Base-by-base conservation (phyloP, 306 rosid species). In the Nissolia schottii region DNA sequence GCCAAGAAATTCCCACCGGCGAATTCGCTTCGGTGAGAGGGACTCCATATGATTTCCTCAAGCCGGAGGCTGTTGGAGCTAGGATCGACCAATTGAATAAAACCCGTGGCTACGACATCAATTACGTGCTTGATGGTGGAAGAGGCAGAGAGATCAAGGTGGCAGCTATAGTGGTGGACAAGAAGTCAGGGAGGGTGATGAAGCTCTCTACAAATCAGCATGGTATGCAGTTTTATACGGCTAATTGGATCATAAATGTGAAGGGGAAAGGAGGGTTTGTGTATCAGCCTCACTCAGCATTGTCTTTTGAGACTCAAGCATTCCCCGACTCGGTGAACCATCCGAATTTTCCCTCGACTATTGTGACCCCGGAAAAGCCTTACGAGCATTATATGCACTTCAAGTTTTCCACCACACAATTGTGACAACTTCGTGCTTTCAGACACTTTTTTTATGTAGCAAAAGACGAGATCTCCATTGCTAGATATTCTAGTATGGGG, bases 251-350 rank as follows among this genome's bases (percentile, higher is more conserved):
- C 4, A 64, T 81, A 82, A 62, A 89, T 40, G 76, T 71, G 75
- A 83, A 79, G 56, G 92, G 96, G 1, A 87, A 89, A 79, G 77
- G 74, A 0, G 87, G 92, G 6, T 64, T 37, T 66, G 83, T 87
- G 24, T 92, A 92, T 56, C 75, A 92, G 43, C 74, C 84, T 14
- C 86, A 77, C 25, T 75, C 76, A 0, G 93, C 77, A 2, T 62
- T 92, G 2, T 87, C 92, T 67, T 78, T 92, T 83, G 96, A 92
- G 84, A 87, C 87, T 55, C 97, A 83, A 59, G 87, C 83, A 2
- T 92, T 84, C 35, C 93, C 96, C 2, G 92, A 92, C 37, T 80
- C 90, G 0, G 92, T 89, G 74, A 89, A 89, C 41, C 97, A 84
- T 53, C 87, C 84, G 20, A 86, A 85, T 76, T 92, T 92, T 58